Evolutionary conservation across 352 stramenopile genomes (phyloP).

Genomic region (Phytophthora pini): DNA sequence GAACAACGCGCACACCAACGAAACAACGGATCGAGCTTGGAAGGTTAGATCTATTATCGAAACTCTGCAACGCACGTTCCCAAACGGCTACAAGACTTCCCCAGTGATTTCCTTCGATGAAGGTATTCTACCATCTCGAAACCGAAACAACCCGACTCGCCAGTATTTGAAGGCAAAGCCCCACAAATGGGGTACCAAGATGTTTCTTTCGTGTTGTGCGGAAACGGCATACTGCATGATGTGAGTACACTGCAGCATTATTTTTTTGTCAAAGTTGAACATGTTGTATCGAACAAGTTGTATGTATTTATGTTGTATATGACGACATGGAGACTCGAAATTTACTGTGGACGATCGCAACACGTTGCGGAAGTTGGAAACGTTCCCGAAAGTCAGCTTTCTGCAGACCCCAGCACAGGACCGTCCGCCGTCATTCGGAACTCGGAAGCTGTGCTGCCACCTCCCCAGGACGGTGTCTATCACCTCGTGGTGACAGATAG

Average conservation of each 20-base stretch:
- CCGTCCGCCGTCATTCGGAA: slow-evolving; percentile 2
- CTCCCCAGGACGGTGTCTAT: background rate
- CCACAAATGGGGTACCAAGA: slow-evolving; percentile 20
- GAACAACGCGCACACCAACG: slow-evolving; percentile 6
- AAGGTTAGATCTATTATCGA: slow-evolving; percentile 8
- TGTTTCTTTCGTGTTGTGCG: slow-evolving; percentile 22
- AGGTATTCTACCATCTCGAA: background rate
- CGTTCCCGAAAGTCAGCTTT: background rate
- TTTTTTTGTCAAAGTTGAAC: slow-evolving; percentile 15
- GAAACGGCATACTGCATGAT: slow-evolving; percentile 15
- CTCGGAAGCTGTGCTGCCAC: background rate
- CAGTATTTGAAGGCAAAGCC: slow-evolving; percentile 21
- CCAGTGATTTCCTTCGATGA: slow-evolving; percentile 10
- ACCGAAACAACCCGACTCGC: slow-evolving; percentile 17
- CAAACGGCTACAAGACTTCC: slow-evolving; percentile 1
- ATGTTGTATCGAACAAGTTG: slow-evolving; percentile 24
- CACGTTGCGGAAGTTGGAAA: background rate
- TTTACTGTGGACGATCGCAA: slow-evolving; percentile 11
- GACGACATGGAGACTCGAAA: slow-evolving; percentile 16
- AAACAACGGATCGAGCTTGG: background rate
- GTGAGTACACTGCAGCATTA: slow-evolving; percentile 4
- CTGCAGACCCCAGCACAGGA: slow-evolving; percentile 3
- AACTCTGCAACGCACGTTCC: background rate
- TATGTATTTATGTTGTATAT: background rate
- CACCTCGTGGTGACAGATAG: slow-evolving; percentile 3